Conservation (phyloP, 2,329 filamentous ascomycete species). For the Apiospora rasikravindrae region DNA sequence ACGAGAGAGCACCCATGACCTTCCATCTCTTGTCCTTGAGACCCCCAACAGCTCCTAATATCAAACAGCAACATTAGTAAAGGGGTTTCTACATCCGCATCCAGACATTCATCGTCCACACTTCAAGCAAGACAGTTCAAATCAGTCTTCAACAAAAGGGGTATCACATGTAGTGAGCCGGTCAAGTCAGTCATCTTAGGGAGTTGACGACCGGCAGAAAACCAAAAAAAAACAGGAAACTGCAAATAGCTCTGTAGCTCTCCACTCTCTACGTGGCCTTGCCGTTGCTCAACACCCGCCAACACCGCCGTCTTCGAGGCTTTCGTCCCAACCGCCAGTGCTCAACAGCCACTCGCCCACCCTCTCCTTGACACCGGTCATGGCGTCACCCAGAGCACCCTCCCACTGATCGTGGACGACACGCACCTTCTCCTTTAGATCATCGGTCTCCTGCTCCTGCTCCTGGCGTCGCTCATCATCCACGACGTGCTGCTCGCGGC, state of each 20-base stretch:
- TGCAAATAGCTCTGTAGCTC: neutral
- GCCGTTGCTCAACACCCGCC: slow-evolving; percentile 46
- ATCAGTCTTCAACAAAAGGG: neutral
- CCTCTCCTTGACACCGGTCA: slow-evolving; percentile 74
- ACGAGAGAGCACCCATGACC: neutral
- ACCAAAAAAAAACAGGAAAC: neutral
- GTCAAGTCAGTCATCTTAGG: neutral
- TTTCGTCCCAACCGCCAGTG: slow-evolving; percentile 89
- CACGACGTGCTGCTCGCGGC: slow-evolving; percentile 50
- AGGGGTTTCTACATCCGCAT: neutral
- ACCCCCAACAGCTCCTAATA: neutral
- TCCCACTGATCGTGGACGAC: slow-evolving; percentile 91
- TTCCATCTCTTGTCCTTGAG: neutral
- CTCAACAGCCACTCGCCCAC: slow-evolving; percentile 75
- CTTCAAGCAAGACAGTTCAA: neutral
- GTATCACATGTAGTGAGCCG: slow-evolving; percentile 9
- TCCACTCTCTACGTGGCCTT: neutral
- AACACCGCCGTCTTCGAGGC: slow-evolving; percentile 63
- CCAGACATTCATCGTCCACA: neutral
- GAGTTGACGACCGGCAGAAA: slow-evolving; percentile 8
- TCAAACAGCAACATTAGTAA: neutral
- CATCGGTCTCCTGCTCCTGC: slow-evolving; percentile 74
- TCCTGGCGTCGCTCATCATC: slow-evolving; percentile 68
- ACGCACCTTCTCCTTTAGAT: slow-evolving; percentile 91
- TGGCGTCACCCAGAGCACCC: slow-evolving; percentile 79